Evolutionary conservation across 2,329 filamentous ascomycete species (phyloP).

Genomic region (Fusarium burgessii): DNA sequence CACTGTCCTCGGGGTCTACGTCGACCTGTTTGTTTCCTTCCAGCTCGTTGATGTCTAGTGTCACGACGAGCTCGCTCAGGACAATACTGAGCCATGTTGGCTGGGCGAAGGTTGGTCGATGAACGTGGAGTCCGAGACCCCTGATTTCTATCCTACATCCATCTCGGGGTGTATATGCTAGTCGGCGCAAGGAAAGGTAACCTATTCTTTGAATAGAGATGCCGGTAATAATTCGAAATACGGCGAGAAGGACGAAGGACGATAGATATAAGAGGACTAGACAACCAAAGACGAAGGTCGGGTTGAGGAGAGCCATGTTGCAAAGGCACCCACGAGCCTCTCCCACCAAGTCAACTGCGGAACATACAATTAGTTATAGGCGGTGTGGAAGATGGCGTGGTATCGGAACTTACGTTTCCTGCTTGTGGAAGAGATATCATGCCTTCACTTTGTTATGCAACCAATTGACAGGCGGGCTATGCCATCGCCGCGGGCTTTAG

Average conservation of each 20-base stretch:
- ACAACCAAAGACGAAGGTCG: conserved; percentile 88
- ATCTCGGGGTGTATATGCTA: conserved; percentile 90
- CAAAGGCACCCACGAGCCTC: conserved; percentile 41
- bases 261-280: conserved; percentile 88
- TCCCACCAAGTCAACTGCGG: conserved; percentile 43
- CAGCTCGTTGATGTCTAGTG: conserved; percentile 79
- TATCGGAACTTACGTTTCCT: conserved; percentile 41
- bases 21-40: conserved; percentile 59
- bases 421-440: conserved; percentile 44
- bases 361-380: conserved; percentile 37
- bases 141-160: conserved; percentile 91
- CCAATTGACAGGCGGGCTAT: conserved; percentile 41
- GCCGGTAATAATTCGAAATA: conserved; percentile 91
- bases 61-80: conserved; percentile 85
- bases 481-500: conserved; percentile 42
- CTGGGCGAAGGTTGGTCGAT: conserved; percentile 95
- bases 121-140: conserved; percentile 86
- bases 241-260: conserved; percentile 92
- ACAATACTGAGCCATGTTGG: conserved; percentile 96
- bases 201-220: conserved; percentile 96
- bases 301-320: conserved; percentile 74
- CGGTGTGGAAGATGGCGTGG: conserved; percentile 43
- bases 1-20: conserved; percentile 45
- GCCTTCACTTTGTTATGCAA: conserved; percentile 40
- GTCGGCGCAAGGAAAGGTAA: conserved; percentile 89